Conservation (phyloP, 345 rosid genomes). For the Corchorus olitorius region DNA sequence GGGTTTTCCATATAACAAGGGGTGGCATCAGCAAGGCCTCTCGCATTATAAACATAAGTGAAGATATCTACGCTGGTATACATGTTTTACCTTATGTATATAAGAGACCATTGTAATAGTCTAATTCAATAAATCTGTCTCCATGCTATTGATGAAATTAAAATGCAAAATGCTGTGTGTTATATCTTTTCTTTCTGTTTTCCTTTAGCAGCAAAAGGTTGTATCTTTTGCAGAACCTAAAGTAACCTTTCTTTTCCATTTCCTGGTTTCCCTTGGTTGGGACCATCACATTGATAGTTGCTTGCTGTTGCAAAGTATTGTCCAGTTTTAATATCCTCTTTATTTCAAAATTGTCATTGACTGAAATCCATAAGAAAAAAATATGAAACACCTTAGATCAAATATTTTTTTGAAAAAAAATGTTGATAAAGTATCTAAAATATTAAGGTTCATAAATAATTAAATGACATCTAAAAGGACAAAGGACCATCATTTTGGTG, state of each 20-base stretch:
- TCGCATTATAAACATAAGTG: constrained; percentile 96
- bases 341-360: neutral
- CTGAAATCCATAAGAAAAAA: neutral
- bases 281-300: neutral
- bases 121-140: neutral
- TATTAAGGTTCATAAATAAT: neutral
- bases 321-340: neutral
- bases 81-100: neutral
- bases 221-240: neutral
- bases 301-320: neutral
- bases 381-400: neutral
- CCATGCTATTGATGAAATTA: neutral
- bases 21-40: constrained; percentile 99
- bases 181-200: too few relatives aligned
- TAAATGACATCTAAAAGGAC: neutral
- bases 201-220: too few relatives aligned
- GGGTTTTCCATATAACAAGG: constrained; percentile 96
- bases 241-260: neutral
- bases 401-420: neutral
- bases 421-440: neutral
- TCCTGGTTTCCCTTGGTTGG: neutral
- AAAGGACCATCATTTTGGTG: neutral
- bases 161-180: neutral
- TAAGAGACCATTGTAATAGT: neutral
- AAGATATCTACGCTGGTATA: constrained; percentile 90